Percentiles rank a stretch among this genome's conserved stretches.
Conservation (phyloP, 2,329 filamentous ascomycete genomes). For the Hirsutella thompsonii region DNA sequence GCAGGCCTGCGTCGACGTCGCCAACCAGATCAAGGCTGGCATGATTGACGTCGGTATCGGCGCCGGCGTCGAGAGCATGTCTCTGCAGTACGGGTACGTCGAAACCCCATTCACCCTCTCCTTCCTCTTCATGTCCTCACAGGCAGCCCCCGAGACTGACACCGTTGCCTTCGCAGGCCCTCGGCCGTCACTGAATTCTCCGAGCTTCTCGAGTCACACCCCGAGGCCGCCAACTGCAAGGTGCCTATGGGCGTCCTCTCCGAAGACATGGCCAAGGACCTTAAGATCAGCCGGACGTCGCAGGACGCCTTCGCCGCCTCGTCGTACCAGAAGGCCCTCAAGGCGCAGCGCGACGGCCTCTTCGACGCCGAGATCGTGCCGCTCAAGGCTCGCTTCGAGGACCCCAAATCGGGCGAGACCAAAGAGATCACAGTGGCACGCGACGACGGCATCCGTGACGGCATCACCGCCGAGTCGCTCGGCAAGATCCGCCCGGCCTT, state of each 20-base stretch:
- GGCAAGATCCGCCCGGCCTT: slow-evolving; percentile 85
- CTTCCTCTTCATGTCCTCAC: not conserved
- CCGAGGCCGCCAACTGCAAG: slow-evolving; percentile 87
- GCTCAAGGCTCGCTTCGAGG: slow-evolving; percentile 73
- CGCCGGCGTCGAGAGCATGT: slow-evolving; percentile 96
- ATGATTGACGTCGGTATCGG: slow-evolving; percentile 95
- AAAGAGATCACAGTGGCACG: slow-evolving; percentile 70
- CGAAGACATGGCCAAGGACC: slow-evolving; percentile 87
- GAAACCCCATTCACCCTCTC: slow-evolving; percentile 3
- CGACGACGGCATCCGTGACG: slow-evolving; percentile 78
- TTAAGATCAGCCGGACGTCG: slow-evolving; percentile 52
- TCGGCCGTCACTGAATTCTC: slow-evolving; percentile 86
- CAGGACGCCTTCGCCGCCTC: slow-evolving; percentile 93
- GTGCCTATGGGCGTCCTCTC: slow-evolving; percentile 92
- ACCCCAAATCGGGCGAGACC: slow-evolving; percentile 80
- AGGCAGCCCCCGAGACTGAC: not conserved
- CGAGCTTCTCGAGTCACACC: slow-evolving; percentile 68
- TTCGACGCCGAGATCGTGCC: slow-evolving; percentile 89
- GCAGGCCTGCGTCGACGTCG: slow-evolving; percentile 86
- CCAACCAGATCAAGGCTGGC: slow-evolving; percentile 78
- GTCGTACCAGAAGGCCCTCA: slow-evolving; percentile 80
- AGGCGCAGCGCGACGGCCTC: slow-evolving; percentile 76
- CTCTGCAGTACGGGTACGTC: slow-evolving; percentile 61
- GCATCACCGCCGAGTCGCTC: slow-evolving; percentile 80
- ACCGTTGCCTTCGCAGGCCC: slow-evolving; percentile 37